Conservation (phyloP, 768 basidiomycete genomes). For the Royoungia palumana region DNA sequence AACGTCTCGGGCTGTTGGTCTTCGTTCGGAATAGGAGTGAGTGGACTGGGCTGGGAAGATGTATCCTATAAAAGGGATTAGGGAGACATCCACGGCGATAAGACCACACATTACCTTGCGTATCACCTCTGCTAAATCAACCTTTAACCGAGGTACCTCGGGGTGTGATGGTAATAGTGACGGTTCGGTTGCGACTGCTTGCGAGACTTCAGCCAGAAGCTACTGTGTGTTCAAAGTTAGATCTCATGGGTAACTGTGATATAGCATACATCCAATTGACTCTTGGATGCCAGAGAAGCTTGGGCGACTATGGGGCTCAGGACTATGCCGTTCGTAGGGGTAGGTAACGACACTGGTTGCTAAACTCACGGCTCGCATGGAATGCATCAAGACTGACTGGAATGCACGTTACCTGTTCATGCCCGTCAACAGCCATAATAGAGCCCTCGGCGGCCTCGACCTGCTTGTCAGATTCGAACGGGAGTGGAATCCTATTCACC, state of each 20-base stretch:
- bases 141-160: slow-evolving; percentile 18
- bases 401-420: slow-evolving; percentile 21
- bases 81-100: background rate
- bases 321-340: background rate
- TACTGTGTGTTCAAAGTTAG: slow-evolving; percentile 18
- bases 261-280: slow-evolving; percentile 27
- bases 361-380: slow-evolving; percentile 5
- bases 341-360: slow-evolving; percentile 1
- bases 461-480: slow-evolving; percentile 2
- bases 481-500: background rate
- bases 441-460: slow-evolving; percentile 1
- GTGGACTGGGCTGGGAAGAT: slow-evolving; percentile 20
- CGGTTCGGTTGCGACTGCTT: slow-evolving; percentile 28
- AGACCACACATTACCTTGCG: slow-evolving; percentile 12
- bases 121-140: slow-evolving; percentile 1
- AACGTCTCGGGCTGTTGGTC: background rate
- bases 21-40: slow-evolving; percentile 18
- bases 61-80: slow-evolving; percentile 11
- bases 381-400: background rate
- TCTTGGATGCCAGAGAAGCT: slow-evolving; percentile 15
- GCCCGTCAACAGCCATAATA: slow-evolving; percentile 16
- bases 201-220: slow-evolving; percentile 29
- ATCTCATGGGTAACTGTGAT: slow-evolving; percentile 9
- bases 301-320: slow-evolving; percentile 14
- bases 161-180: slow-evolving; percentile 26